phyloP scores from a whole-genome alignment of 1,284 basidiomycete genomes.

The Tilletia walkeri region DNA sequence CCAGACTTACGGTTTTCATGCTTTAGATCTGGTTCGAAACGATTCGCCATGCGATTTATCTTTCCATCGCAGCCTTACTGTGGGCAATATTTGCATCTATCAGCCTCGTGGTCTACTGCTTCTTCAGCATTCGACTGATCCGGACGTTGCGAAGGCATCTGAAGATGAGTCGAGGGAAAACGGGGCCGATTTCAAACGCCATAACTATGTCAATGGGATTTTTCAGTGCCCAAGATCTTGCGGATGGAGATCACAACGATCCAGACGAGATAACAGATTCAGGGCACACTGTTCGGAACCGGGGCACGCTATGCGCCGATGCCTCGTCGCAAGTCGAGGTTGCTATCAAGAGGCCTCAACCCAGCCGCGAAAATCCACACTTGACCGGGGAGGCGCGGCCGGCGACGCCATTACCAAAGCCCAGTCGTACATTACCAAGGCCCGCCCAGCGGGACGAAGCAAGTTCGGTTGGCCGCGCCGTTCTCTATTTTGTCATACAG shows the following conservation, averaged over 20 bases:
- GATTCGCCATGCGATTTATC: not conserved
- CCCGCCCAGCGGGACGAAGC: not conserved
- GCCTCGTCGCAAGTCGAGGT: not conserved
- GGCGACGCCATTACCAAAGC: too few relatives aligned
- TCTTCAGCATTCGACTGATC: not conserved
- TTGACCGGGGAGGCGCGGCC: too few relatives aligned
- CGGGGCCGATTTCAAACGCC: not conserved
- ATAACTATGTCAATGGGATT: not conserved
- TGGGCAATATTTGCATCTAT: not conserved
- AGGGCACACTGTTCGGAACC: too few relatives aligned
- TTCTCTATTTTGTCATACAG: not conserved
- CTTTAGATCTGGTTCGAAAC: constrained; percentile 4
- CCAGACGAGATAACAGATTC: too few relatives aligned
- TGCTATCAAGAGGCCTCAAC: too few relatives aligned
- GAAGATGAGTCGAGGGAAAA: not conserved
- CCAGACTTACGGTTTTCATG: too few relatives aligned
- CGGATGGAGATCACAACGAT: too few relatives aligned
- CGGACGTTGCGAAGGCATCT: not conserved
- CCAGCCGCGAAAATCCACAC: too few relatives aligned
- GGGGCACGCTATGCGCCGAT: too few relatives aligned
- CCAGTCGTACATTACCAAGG: too few relatives aligned
- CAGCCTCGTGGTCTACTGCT: not conserved
- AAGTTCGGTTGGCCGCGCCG: not conserved
- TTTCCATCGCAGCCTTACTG: not conserved
- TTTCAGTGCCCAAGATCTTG: not conserved